A percentile compares a stretch with the other conserved stretches of the same genome.
Conservation (phyloP, 1,284 basidiomycete genomes). For the Exobasidium rhododendri region DNA sequence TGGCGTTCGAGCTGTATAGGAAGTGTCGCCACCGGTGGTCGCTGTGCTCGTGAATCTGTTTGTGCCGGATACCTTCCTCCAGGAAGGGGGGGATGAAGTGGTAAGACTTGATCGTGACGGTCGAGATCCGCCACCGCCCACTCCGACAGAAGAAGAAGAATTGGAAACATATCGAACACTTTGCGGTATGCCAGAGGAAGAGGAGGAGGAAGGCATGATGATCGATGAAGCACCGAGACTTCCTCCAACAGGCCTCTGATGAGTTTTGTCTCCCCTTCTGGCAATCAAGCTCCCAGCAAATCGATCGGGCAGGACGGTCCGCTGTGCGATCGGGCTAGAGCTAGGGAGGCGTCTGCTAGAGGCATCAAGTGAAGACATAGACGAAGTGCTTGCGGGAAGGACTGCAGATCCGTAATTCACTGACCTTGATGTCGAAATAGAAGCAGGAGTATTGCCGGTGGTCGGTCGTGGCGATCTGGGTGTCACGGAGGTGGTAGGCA, state of each 20-base stretch:
- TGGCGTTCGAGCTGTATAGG: conserved; percentile 8
- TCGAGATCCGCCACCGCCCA: neutral
- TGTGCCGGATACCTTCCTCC: neutral
- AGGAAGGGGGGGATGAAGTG: neutral
- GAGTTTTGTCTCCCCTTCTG: neutral
- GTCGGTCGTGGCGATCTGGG: neutral
- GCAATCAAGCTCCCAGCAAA: neutral
- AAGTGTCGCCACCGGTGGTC: conserved; percentile 8
- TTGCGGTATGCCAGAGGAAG: neutral
- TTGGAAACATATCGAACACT: neutral
- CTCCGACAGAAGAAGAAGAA: conserved; percentile 3
- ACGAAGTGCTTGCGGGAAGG: neutral
- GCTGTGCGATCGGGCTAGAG: neutral
- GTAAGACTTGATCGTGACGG: neutral
- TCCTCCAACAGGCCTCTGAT: neutral
- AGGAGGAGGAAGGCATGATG: too few species aligned
- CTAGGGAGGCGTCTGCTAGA: neutral
- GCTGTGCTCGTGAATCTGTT: conserved; percentile 4
- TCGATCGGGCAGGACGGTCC: neutral
- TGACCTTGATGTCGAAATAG: too few species aligned
- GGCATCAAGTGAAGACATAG: neutral
- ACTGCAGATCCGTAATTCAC: neutral
- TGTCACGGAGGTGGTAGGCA: neutral
- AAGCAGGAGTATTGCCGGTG: too few species aligned
- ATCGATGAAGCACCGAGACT: neutral